phyloP scores from a whole-genome alignment of 352 stramenopile species.

The Phytophthora kernoviae region DNA sequence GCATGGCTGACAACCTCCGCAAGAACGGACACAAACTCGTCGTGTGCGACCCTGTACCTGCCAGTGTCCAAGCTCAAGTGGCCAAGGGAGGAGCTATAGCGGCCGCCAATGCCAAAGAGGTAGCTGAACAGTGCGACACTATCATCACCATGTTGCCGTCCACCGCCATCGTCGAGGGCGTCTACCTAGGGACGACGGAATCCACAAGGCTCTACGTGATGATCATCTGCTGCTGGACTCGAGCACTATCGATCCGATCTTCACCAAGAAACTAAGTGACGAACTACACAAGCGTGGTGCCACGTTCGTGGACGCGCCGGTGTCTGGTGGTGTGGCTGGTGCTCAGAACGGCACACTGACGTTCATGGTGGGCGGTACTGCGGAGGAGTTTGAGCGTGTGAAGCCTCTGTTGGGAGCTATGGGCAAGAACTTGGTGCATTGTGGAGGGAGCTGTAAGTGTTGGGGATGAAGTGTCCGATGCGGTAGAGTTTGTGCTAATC shows the following conservation, averaged over 20 bases:
- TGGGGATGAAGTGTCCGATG: conserved; percentile 12
- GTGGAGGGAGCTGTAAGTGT: conserved; percentile 87
- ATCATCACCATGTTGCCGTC: conserved; percentile 97
- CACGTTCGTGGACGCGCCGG: conserved; percentile 94
- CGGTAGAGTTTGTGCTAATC: not conserved
- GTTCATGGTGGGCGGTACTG: conserved; percentile 96
- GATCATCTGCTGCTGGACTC: conserved; percentile 94
- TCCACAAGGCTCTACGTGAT: conserved; percentile 70
- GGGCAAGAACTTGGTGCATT: conserved; percentile 95
- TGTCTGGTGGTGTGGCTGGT: conserved; percentile 96
- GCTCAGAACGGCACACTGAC: conserved; percentile 95
- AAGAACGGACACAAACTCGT: conserved; percentile 78
- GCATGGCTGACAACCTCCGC: conserved; percentile 93
- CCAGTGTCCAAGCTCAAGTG: conserved; percentile 56
- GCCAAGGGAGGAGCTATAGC: conserved; percentile 54
- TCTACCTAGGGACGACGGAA: conserved; percentile 70
- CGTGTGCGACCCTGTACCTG: conserved; percentile 75
- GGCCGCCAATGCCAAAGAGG: conserved; percentile 62
- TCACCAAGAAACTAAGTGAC: conserved; percentile 88
- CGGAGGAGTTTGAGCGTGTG: conserved; percentile 64
- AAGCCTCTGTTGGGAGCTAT: conserved; percentile 91
- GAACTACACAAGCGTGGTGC: conserved; percentile 58
- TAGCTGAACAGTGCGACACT: conserved; percentile 78
- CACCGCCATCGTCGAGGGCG: conserved; percentile 85
- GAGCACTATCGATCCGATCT: conserved; percentile 95